phyloP scores from a whole-genome alignment of 78 protist genomes.

The Protostelium mycophagum region DNA sequence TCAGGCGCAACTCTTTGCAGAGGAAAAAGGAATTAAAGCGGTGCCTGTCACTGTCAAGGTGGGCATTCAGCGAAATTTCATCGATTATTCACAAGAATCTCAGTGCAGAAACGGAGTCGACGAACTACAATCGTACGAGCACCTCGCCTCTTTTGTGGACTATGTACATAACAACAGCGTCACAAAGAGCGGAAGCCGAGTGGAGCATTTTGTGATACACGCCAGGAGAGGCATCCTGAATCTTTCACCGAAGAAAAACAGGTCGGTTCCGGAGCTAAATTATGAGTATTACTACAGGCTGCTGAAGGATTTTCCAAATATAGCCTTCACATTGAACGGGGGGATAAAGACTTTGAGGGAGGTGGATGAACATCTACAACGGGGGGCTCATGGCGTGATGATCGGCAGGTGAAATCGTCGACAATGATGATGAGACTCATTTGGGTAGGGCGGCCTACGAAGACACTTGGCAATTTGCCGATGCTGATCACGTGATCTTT shows the following conservation, averaged over 20 bases:
- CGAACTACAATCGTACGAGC: not conserved
- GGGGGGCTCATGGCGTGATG: not conserved
- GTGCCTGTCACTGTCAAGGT: not conserved
- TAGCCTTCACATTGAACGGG: not conserved
- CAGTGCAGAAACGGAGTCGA: not conserved
- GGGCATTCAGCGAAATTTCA: no score
- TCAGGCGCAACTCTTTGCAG: no score
- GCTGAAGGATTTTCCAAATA: not conserved
- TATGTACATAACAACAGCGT: not conserved
- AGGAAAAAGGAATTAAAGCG: no score
- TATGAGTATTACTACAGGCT: not conserved
- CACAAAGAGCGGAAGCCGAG: not conserved
- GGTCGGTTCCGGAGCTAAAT: not conserved
- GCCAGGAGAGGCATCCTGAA: not conserved
- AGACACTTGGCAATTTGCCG: not conserved
- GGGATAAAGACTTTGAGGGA: not conserved
- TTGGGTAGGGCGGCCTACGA: not conserved
- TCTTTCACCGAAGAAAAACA: not conserved
- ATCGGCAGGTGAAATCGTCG: not conserved
- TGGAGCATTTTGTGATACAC: not conserved
- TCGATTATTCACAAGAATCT: no score
- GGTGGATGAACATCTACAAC: not conserved
- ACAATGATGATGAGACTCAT: not conserved
- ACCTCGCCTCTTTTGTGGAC: not conserved
- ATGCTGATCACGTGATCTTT: not conserved